Conservation (phyloP, 148 eudicot species). For the Simmondsia chinensis region DNA sequence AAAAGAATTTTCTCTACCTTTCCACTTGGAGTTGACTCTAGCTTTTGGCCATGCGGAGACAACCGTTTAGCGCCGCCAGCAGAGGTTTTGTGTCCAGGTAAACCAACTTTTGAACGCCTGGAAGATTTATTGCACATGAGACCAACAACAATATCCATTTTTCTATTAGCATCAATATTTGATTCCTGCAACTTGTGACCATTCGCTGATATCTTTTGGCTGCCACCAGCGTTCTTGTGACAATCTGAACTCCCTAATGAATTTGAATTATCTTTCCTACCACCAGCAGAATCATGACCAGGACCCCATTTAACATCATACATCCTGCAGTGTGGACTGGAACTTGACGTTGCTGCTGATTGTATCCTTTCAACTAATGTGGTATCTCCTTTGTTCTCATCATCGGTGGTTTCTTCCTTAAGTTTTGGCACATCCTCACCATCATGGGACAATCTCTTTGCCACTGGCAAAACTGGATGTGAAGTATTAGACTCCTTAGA, state of each 20-base stretch:
- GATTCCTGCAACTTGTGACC: conserved; percentile 24
- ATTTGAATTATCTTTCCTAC: conserved; percentile 9
- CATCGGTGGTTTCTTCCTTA: conserved; percentile 9
- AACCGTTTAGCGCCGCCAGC: conserved; percentile 22
- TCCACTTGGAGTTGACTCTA: conserved; percentile 16
- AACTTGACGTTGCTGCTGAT: conserved; percentile 20
- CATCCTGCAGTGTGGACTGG: conserved; percentile 23
- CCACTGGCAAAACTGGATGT: no score
- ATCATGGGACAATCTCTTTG: no score
- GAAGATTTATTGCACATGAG: conserved; percentile 14
- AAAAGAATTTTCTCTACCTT: conserved; percentile 22
- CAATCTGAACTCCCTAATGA: conserved; percentile 15
- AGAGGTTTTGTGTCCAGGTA: conserved; percentile 14
- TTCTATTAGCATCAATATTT: conserved; percentile 28
- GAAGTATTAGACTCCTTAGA: no score
- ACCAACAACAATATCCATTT: conserved; percentile 14
- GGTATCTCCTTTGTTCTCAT: conserved; percentile 13
- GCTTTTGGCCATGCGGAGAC: conserved; percentile 20
- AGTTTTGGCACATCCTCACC: no score
- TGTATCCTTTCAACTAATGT: conserved; percentile 13
- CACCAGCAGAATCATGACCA: conserved; percentile 2
- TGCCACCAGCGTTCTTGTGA: conserved; percentile 19
- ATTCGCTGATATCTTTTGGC: conserved; percentile 27
- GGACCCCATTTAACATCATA: conserved; percentile 12
- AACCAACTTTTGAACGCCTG: conserved; percentile 15